Conservation (phyloP, 1,139 yeast species). For the Debaryomyces sp. region DNA sequence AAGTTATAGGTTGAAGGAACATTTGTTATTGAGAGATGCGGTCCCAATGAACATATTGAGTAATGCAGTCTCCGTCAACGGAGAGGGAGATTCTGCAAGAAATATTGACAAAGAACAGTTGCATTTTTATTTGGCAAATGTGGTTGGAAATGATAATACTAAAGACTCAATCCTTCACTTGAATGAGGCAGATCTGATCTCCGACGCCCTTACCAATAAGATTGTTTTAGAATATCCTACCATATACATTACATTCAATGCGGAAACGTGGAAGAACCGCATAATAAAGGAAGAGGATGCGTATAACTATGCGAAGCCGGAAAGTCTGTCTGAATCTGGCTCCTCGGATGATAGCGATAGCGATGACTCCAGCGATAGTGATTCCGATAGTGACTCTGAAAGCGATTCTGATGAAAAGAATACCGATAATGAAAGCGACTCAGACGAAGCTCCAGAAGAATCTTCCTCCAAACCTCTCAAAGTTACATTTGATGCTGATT, state of each 20-base stretch:
- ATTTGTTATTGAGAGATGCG: constrained; percentile 32
- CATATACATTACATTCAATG: constrained; percentile 44
- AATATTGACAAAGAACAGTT: constrained; percentile 24
- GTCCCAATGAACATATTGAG: constrained; percentile 42
- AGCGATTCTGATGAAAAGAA: constrained; percentile 5
- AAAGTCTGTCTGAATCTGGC: constrained; percentile 11
- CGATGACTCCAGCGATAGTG: constrained; percentile 11
- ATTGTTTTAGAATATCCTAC: constrained; percentile 82
- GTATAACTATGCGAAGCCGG: constrained; percentile 16
- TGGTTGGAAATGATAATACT: constrained; percentile 19
- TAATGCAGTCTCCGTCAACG: constrained; percentile 13
- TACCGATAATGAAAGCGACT: neutral
- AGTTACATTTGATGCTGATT: constrained; percentile 5
- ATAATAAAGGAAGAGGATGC: constrained; percentile 20
- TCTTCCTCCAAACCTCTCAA: constrained; percentile 8
- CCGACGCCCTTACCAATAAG: constrained; percentile 53
- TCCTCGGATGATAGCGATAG: constrained; percentile 4
- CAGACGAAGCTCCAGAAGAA: constrained; percentile 12
- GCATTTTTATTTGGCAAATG: constrained; percentile 38
- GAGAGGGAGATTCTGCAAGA: neutral
- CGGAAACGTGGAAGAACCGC: constrained; percentile 16
- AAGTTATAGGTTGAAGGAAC: constrained; percentile 51
- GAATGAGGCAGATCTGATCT: constrained; percentile 27
- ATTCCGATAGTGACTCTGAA: constrained; percentile 9
- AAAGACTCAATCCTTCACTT: constrained; percentile 27